phyloP scores from a whole-genome alignment of 257 asterid species.

The Mentha longifolia region DNA sequence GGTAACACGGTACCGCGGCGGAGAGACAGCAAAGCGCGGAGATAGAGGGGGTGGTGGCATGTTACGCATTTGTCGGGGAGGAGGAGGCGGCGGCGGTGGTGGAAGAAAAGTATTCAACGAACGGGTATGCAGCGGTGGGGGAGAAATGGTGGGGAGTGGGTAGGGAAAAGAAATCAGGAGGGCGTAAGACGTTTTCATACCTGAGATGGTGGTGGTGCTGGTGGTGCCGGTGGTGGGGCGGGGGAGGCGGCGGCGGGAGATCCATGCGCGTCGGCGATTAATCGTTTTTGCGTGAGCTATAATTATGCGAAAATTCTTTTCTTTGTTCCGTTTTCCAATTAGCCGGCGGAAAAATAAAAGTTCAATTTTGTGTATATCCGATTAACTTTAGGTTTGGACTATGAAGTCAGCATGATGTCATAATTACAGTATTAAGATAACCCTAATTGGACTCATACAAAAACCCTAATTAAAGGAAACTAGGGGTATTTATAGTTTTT shows the following conservation, averaged over 20 bases:
- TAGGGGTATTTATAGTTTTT: no score
- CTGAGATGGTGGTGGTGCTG: conserved; percentile 55
- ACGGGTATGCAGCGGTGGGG: conserved; percentile 40
- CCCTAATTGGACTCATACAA: neutral
- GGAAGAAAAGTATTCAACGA: conserved; percentile 34
- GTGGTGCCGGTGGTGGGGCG: conserved; percentile 40
- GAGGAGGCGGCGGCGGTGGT: no score
- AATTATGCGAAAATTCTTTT: conserved; percentile 13
- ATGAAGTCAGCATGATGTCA: conserved; percentile 19
- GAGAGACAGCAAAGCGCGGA: conserved; percentile 34
- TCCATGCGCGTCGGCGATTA: conserved; percentile 40
- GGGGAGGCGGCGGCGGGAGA: conserved; percentile 51
- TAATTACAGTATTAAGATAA: neutral
- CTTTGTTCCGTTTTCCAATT: conserved; percentile 17
- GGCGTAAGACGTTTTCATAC: conserved; percentile 46
- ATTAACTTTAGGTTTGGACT: neutral
- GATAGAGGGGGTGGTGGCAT: conserved; percentile 32
- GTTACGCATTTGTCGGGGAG: conserved; percentile 31
- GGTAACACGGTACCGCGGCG: conserved; percentile 37
- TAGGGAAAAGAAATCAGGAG: conserved; percentile 33
- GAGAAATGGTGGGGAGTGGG: conserved; percentile 39
- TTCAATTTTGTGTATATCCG: neutral
- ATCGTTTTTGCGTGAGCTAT: conserved; percentile 19
- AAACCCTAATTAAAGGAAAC: neutral
- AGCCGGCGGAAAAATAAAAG: conserved; percentile 28